Evolutionary conservation across 2,329 filamentous ascomycete genomes (phyloP).

Genomic region (Rhexocercosporidium sp.): DNA sequence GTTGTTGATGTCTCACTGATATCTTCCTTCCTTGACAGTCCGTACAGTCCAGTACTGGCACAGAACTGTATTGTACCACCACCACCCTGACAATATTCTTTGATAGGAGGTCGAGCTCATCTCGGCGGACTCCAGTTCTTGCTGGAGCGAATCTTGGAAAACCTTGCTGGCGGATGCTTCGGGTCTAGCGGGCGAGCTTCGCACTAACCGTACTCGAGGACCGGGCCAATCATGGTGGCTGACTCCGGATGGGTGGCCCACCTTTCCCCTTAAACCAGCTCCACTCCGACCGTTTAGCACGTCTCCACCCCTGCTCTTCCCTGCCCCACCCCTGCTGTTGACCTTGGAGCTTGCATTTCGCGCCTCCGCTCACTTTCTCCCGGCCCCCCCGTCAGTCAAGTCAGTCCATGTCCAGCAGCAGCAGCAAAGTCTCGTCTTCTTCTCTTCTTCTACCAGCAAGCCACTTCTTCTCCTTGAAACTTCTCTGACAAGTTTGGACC

Average conservation of each 20-base stretch:
- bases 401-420: not conserved
- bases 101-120: constrained; percentile 10
- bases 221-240: not conserved
- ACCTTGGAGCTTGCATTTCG: not conserved
- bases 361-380: too few species aligned
- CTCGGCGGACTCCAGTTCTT: constrained; percentile 17
- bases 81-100: too few species aligned
- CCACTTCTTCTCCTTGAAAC: constrained; percentile 30
- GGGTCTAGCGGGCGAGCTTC: not conserved
- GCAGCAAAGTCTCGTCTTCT: not conserved
- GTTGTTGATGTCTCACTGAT: too few species aligned
- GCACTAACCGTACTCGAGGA: not conserved
- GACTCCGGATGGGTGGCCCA: not conserved
- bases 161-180: not conserved
- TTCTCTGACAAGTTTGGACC: constrained; percentile 22
- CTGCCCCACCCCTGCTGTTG: not conserved
- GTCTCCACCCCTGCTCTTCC: too few species aligned
- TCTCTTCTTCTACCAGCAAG: constrained; percentile 10
- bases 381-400: too few species aligned
- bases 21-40: too few species aligned
- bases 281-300: too few species aligned
- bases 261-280: constrained; percentile 3
- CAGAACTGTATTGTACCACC: too few species aligned
- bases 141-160: constrained; percentile 12
- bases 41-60: too few species aligned